Conservation (phyloP, 257 asterid species). For the Solanum medicagineum region DNA sequence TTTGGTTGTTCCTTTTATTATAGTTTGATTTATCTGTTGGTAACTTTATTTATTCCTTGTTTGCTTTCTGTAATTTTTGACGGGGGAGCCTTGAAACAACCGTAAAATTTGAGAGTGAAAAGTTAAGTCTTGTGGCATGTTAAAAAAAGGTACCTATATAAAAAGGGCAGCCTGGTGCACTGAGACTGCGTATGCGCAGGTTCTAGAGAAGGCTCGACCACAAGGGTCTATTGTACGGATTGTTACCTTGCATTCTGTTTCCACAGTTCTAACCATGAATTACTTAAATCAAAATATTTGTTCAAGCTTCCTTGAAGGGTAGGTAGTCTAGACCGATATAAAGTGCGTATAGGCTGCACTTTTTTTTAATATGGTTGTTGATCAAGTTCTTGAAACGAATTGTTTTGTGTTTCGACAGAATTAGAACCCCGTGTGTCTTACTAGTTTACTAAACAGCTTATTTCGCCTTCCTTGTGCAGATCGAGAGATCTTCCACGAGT, state of each 20-base stretch:
- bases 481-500: conserved; percentile 18
- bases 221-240: no score
- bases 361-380: background rate
- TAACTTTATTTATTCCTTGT: background rate
- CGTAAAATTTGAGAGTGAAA: background rate
- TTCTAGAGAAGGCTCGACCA: no score
- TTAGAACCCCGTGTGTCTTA: background rate
- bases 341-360: background rate
- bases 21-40: background rate
- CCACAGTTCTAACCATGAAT: no score
- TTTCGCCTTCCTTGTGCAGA: conserved; percentile 13
- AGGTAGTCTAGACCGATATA: background rate
- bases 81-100: background rate
- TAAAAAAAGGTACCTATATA: background rate
- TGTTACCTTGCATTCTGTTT: no score
- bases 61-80: background rate
- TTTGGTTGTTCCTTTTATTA: background rate
- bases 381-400: background rate
- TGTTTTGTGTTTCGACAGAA: background rate
- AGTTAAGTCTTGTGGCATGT: background rate
- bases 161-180: no score
- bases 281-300: no score
- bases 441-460: background rate
- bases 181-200: no score
- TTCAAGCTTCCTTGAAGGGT: background rate